Conservation (phyloP, 2,329 filamentous ascomycete species). For the Pyrenophora seminiperda region DNA sequence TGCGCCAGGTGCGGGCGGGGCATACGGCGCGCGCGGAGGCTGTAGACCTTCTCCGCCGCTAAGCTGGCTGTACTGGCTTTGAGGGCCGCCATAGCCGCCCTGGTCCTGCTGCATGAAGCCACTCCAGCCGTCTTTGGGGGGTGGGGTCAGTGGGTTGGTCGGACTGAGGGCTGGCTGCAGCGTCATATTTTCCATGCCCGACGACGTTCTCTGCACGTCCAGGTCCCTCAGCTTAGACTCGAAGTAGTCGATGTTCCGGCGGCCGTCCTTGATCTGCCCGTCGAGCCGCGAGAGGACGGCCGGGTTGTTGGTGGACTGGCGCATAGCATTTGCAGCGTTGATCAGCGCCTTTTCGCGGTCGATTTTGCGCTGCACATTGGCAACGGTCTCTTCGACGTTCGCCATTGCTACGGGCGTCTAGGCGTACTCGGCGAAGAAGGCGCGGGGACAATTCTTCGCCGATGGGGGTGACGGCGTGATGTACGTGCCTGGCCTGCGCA, state of each 20-base stretch:
- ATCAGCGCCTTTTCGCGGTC: conserved; percentile 96
- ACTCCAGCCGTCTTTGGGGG: conserved; percentile 71
- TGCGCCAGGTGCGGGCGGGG: conserved; percentile 70
- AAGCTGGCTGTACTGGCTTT: conserved; percentile 60
- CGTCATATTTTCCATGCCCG: conserved; percentile 70
- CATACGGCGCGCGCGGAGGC: conserved; percentile 80
- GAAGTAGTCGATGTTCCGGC: conserved; percentile 92
- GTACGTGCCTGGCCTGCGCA: conserved; percentile 33
- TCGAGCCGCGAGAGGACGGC: conserved; percentile 88
- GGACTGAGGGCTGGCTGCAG: conserved; percentile 57
- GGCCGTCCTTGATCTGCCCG: conserved; percentile 90
- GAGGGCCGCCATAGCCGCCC: conserved; percentile 65
- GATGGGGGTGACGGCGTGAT: conserved; percentile 29
- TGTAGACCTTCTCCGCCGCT: conserved; percentile 74
- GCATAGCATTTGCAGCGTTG: conserved; percentile 91
- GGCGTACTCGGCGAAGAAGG: conserved; percentile 28
- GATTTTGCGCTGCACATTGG: conserved; percentile 94
- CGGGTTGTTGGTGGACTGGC: conserved; percentile 92
- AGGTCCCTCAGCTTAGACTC: conserved; percentile 90
- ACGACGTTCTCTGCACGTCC: conserved; percentile 76
- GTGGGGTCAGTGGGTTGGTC: conserved; percentile 58
- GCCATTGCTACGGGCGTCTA: conserved; percentile 51
- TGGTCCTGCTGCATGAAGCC: conserved; percentile 60
- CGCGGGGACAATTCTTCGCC: conserved; percentile 33
- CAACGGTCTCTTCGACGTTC: conserved; percentile 67